Percentiles rank a stretch among this genome's conserved stretches.
Evolutionary conservation across 1,139 yeast genomes (phyloP).

Genomic region (Pichia sp.): DNA sequence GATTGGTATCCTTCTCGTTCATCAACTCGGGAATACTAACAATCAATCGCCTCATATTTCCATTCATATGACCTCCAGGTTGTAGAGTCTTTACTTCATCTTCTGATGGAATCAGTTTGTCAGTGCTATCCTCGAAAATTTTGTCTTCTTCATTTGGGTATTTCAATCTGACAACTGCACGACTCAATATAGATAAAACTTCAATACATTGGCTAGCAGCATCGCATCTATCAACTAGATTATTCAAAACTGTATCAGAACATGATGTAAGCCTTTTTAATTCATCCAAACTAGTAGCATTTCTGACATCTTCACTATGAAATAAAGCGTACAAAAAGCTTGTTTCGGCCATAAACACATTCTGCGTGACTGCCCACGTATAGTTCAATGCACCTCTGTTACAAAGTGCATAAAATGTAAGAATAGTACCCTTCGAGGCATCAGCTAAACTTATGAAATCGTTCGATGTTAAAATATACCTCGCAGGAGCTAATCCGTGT

Average conservation of each 20-base stretch:
- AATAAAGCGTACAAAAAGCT: slow-evolving; percentile 72
- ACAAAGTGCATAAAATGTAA: slow-evolving; percentile 51
- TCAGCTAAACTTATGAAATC: slow-evolving; percentile 54
- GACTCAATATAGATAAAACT: slow-evolving; percentile 61
- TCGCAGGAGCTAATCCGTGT: slow-evolving; percentile 72
- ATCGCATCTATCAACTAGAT: slow-evolving; percentile 63
- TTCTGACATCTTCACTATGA: slow-evolving; percentile 50
- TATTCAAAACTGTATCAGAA: slow-evolving; percentile 53
- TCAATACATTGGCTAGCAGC: slow-evolving; percentile 70
- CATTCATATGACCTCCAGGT: slow-evolving; percentile 32
- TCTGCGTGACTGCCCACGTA: slow-evolving; percentile 92
- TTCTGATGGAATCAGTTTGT: slow-evolving; percentile 22
- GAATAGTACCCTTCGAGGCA: slow-evolving; percentile 59
- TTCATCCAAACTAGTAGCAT: slow-evolving; percentile 38
- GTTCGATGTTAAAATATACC: slow-evolving; percentile 41
- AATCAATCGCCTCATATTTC: slow-evolving; percentile 34
- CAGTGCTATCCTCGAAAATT: neutral
- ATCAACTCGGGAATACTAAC: slow-evolving; percentile 24
- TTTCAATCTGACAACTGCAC: slow-evolving; percentile 60
- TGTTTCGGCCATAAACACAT: slow-evolving; percentile 82
- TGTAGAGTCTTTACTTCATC: slow-evolving; percentile 25
- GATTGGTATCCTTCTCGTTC: slow-evolving; percentile 7
- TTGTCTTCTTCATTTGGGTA: slow-evolving; percentile 32
- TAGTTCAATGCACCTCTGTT: slow-evolving; percentile 57
- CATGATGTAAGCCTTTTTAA: slow-evolving; percentile 48